Conservation (phyloP, 2,329 filamentous ascomycete genomes). For the Metarhizium brunneum region DNA sequence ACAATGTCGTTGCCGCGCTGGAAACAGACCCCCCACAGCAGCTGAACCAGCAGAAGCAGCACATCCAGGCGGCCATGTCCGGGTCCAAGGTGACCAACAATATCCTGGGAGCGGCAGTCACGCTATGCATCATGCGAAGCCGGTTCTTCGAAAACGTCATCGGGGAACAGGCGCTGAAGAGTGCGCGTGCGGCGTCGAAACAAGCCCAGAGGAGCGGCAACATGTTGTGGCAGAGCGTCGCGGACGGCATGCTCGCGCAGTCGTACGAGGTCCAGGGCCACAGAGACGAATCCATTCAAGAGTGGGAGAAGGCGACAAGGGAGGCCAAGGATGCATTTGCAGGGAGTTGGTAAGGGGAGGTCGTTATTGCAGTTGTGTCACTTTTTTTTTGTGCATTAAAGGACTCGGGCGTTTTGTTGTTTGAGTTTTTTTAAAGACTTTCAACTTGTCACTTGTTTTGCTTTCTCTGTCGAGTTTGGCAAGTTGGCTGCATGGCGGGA, state of each 20-base stretch:
- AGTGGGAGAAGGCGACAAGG: slow-evolving; percentile 31
- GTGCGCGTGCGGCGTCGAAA: slow-evolving; percentile 57
- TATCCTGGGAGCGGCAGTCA: slow-evolving; percentile 71
- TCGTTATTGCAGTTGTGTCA: slow-evolving; percentile 6
- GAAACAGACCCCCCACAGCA: slow-evolving; percentile 51
- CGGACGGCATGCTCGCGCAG: slow-evolving; percentile 67
- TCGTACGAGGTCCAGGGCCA: slow-evolving; percentile 67
- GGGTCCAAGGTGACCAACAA: slow-evolving; percentile 63
- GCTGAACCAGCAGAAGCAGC: slow-evolving; percentile 69
- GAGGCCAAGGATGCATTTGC: slow-evolving; percentile 34
- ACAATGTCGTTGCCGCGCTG: slow-evolving; percentile 63
- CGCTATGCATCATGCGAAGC: slow-evolving; percentile 75
- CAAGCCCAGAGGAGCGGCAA: slow-evolving; percentile 64
- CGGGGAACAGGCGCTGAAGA: slow-evolving; percentile 71
- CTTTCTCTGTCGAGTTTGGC: neutral
- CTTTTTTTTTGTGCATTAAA: slow-evolving; percentile 2
- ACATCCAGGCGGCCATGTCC: slow-evolving; percentile 63
- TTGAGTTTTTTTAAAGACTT: slow-evolving; percentile 2
- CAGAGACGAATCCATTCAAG: slow-evolving; percentile 28
- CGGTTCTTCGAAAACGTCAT: slow-evolving; percentile 76
- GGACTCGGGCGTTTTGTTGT: slow-evolving; percentile 16
- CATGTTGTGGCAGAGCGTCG: slow-evolving; percentile 70
- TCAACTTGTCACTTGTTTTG: neutral
- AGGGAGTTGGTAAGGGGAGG: slow-evolving; percentile 16
- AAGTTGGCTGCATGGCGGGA: slow-evolving; percentile 1